phyloP scores from a whole-genome alignment of 331 rosid genomes.

The Acacia pycnantha region DNA sequence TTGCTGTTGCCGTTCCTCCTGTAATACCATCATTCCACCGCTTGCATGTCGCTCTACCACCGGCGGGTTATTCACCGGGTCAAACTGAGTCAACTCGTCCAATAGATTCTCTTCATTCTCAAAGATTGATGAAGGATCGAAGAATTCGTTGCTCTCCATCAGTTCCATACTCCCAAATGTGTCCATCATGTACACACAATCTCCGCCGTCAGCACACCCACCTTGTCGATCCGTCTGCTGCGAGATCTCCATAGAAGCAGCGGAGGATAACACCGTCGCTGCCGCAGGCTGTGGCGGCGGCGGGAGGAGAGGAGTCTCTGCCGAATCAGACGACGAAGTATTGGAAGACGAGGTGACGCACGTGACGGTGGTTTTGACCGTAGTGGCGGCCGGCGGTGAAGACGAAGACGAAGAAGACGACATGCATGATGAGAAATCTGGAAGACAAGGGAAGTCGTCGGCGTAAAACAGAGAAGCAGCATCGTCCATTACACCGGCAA shows the following conservation, averaged over 20 bases:
- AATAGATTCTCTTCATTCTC: slow-evolving; percentile 32
- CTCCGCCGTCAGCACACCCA: slow-evolving; percentile 12
- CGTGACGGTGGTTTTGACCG: slow-evolving; percentile 33
- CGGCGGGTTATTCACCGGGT: neutral
- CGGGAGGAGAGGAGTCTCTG: slow-evolving; percentile 28
- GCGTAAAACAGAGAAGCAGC: slow-evolving; percentile 44
- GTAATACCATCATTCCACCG: neutral
- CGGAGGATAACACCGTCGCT: slow-evolving; percentile 26
- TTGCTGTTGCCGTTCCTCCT: slow-evolving; percentile 2
- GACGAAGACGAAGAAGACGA: slow-evolving; percentile 53
- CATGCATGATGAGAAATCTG: slow-evolving; percentile 73
- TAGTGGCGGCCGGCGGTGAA: slow-evolving; percentile 28
- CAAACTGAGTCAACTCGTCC: neutral
- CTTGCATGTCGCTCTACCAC: neutral
- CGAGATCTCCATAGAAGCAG: slow-evolving; percentile 54
- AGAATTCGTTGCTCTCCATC: slow-evolving; percentile 42
- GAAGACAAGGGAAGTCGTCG: slow-evolving; percentile 51
- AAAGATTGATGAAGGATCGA: slow-evolving; percentile 49
- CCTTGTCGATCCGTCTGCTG: slow-evolving; percentile 27
- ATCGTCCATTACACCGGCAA: slow-evolving; percentile 19
- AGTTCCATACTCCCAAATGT: slow-evolving; percentile 59
- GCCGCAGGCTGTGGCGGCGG: neutral
- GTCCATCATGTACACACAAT: slow-evolving; percentile 52
- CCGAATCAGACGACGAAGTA: slow-evolving; percentile 40
- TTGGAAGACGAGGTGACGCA: slow-evolving; percentile 35